Evolutionary conservation across 352 stramenopile species (phyloP).

Genomic region (Phytophthora megakarya): DNA sequence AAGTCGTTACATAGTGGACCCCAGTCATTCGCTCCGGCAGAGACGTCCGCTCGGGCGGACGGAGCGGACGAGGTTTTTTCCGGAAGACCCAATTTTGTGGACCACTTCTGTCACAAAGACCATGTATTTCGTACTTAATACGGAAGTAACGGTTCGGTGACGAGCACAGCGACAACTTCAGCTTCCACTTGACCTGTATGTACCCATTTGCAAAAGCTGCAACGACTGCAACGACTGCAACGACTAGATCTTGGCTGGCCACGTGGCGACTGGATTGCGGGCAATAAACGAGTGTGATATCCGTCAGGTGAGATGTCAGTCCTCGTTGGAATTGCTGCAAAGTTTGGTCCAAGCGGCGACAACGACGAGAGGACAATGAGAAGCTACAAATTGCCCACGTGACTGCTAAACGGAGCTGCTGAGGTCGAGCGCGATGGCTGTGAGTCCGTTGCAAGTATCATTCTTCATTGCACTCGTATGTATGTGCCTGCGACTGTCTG

Average conservation of each 20-base stretch:
- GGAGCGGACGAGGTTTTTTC: slow-evolving; percentile 34
- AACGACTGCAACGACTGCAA: too few species aligned
- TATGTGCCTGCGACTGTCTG: background rate
- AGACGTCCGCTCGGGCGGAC: slow-evolving; percentile 21
- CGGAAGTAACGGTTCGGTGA: background rate
- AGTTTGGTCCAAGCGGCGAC: too few species aligned
- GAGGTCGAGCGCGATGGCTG: background rate
- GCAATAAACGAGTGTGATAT: background rate
- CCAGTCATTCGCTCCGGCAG: slow-evolving; percentile 11
- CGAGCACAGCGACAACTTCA: background rate
- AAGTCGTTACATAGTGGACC: slow-evolving; percentile 28
- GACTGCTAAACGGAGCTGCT: background rate
- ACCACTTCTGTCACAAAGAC: background rate
- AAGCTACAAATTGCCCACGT: background rate
- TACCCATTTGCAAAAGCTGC: background rate
- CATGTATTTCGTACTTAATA: background rate
- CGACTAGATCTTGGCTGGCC: background rate
- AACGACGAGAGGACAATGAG: background rate
- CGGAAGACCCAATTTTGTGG: slow-evolving; percentile 24
- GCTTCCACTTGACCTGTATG: background rate
- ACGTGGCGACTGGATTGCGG: background rate
- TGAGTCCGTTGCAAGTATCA: background rate
- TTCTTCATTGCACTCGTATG: background rate
- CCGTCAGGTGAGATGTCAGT: background rate
- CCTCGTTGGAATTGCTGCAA: background rate